phyloP scores from a whole-genome alignment of 163 green algal genomes.

The Coccomyxa subellipsoidea region DNA sequence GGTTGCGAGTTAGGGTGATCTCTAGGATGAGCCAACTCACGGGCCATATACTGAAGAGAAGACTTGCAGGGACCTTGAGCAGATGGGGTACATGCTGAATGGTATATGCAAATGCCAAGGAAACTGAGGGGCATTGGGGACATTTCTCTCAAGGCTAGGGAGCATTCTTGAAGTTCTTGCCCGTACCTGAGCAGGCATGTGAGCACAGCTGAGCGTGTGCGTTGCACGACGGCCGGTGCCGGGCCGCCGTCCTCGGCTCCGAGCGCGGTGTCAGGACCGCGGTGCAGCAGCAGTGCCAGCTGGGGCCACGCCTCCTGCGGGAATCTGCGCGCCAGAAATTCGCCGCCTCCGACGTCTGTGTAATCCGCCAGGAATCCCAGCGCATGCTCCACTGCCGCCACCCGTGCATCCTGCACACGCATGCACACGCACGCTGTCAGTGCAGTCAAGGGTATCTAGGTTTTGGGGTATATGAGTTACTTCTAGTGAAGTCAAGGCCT shows the following conservation, averaged over 20 bases:
- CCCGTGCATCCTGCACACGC: constrained; percentile 45
- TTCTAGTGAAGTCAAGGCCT: too few species aligned
- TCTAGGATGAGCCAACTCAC: too few species aligned
- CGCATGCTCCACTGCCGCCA: constrained; percentile 50
- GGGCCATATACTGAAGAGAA: too few species aligned
- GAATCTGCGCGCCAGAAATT: constrained; percentile 57
- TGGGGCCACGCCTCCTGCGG: constrained; percentile 40
- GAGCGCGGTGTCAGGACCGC: constrained; percentile 20
- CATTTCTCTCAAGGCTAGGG: too few species aligned
- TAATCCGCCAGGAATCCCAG: constrained; percentile 40
- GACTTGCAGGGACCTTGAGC: too few species aligned
- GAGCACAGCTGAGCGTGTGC: constrained; percentile 24
- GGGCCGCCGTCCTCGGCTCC: background rate
- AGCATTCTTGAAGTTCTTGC: too few species aligned
- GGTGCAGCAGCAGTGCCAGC: constrained; percentile 32
- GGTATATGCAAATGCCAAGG: too few species aligned
- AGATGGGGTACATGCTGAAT: too few species aligned
- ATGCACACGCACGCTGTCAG: background rate
- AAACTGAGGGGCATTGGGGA: too few species aligned
- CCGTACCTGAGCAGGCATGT: constrained; percentile 19
- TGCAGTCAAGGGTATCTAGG: background rate
- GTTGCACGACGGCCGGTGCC: constrained; percentile 31
- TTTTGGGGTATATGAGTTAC: too few species aligned
- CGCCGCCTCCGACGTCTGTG: constrained; percentile 33
- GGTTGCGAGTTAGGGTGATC: too few species aligned